These are phyloP conservation scores for Dendrostoma leiphaemia DNA, from an alignment of 2,329 filamentous ascomycete genomes.

Conservation along the genomic window DNA sequence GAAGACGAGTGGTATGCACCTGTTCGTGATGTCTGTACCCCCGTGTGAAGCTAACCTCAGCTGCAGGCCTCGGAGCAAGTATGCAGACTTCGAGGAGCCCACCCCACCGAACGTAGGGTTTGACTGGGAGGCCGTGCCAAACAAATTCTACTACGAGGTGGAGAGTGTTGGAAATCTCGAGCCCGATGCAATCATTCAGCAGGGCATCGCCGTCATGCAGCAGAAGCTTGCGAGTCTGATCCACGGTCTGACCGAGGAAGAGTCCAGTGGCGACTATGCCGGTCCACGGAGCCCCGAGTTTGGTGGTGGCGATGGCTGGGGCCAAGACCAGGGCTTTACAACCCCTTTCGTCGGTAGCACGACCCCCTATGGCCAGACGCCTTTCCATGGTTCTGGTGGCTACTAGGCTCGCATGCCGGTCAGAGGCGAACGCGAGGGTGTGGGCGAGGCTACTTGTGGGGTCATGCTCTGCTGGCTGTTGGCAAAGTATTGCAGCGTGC, in stretches of 20 bases:
- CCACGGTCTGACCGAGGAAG: constrained; percentile 48
- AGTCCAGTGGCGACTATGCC: constrained; percentile 52
- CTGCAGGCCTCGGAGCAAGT: constrained; percentile 74
- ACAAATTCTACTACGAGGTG: constrained; percentile 89
- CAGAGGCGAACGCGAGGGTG: neutral
- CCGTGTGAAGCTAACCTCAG: constrained; percentile 25
- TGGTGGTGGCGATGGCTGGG: constrained; percentile 54
- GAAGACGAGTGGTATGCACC: constrained; percentile 75
- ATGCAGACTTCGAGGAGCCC: constrained; percentile 76
- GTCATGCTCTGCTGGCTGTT: neutral
- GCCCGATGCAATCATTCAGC: constrained; percentile 83
- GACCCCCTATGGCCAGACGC: constrained; percentile 45
- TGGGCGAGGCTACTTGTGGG: neutral
- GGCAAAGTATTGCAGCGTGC: neutral
- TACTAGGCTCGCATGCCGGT: constrained; percentile 26
- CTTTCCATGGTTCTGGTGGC: constrained; percentile 50
- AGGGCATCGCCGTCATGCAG: constrained; percentile 85
- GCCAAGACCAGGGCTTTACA: constrained; percentile 62
- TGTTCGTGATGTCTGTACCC: neutral
- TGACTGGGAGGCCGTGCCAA: constrained; percentile 83
- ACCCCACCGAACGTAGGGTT: constrained; percentile 81
- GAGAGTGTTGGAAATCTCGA: constrained; percentile 86
- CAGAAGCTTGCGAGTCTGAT: constrained; percentile 80
- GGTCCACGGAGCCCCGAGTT: constrained; percentile 67
- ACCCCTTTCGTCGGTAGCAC: constrained; percentile 59